These are phyloP conservation scores for Zymoseptoria crescenta DNA, from an alignment of 2,329 filamentous ascomycete species.

Conservation along the genomic window DNA sequence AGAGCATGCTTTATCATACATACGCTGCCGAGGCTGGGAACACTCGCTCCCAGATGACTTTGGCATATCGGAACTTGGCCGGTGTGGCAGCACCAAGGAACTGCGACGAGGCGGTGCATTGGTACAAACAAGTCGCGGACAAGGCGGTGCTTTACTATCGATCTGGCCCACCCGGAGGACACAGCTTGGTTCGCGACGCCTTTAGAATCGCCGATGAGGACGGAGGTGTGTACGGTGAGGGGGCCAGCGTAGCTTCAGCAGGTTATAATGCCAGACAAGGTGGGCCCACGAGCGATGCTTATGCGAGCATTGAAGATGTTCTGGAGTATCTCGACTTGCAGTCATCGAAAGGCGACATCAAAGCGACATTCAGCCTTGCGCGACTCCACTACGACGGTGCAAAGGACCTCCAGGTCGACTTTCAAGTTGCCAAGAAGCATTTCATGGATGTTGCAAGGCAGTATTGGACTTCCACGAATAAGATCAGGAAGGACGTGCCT, in stretches of 20 bases:
- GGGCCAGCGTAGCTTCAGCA: constrained; percentile 81
- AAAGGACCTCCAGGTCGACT: constrained; percentile 63
- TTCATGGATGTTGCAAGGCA: constrained; percentile 71
- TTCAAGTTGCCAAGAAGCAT: constrained; percentile 67
- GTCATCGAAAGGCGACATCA: constrained; percentile 81
- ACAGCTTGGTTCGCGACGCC: constrained; percentile 65
- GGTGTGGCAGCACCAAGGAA: constrained; percentile 80
- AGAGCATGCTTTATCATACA: constrained; percentile 86
- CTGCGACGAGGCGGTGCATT: constrained; percentile 75
- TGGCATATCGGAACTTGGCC: constrained; percentile 75
- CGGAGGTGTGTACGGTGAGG: constrained; percentile 90
- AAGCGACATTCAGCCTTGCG: constrained; percentile 77
- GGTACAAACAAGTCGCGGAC: constrained; percentile 89
- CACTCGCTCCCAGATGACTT: constrained; percentile 83
- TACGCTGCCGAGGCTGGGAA: constrained; percentile 82
- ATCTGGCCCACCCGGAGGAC: constrained; percentile 83
- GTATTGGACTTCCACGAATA: constrained; percentile 75
- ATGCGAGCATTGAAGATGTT: constrained; percentile 84
- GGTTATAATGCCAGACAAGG: constrained; percentile 72
- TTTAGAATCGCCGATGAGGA: constrained; percentile 84
- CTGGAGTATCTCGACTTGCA: constrained; percentile 89
- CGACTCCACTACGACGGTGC: constrained; percentile 85
- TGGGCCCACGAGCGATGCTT: constrained; percentile 66
- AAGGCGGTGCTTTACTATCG: constrained; percentile 84
- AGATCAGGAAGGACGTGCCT: constrained; percentile 60